phyloP scores from a whole-genome alignment of 2,329 filamentous ascomycete genomes.

The Diaporthe capsici region DNA sequence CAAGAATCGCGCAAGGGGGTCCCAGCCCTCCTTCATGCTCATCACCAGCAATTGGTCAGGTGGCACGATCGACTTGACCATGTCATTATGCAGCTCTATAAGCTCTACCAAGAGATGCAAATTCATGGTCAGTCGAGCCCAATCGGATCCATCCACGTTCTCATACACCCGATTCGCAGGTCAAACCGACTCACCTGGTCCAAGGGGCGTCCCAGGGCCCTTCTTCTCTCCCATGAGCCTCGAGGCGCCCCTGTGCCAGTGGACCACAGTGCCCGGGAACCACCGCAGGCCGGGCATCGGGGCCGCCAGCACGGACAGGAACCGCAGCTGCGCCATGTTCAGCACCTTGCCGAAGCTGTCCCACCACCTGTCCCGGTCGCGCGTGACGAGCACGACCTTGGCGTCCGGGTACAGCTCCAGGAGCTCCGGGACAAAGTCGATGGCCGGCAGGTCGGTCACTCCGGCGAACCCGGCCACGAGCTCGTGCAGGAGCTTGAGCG shows the following conservation, averaged over 20 bases:
- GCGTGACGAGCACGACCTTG: constrained; percentile 55
- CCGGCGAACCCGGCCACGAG: constrained; percentile 56
- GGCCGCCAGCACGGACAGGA: constrained; percentile 16
- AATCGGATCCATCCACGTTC: background rate
- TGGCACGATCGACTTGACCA: constrained; percentile 22
- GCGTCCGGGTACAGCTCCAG: constrained; percentile 60
- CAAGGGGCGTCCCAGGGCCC: background rate
- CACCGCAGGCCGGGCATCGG: constrained; percentile 34
- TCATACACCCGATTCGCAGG: background rate
- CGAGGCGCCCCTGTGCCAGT: background rate
- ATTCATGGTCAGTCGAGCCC: background rate
- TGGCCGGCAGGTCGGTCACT: constrained; percentile 56
- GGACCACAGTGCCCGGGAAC: background rate
- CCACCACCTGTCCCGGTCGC: constrained; percentile 50
- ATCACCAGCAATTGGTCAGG: constrained; percentile 28
- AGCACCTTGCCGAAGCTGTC: constrained; percentile 43
- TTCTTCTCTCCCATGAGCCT: constrained; percentile 17
- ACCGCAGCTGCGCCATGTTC: constrained; percentile 2
- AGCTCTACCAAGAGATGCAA: background rate
- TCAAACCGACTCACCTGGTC: constrained; percentile 13
- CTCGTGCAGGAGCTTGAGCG: constrained; percentile 45
- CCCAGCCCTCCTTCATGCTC: constrained; percentile 30
- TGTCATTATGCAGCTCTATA: constrained; percentile 30
- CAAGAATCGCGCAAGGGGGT: constrained; percentile 25
- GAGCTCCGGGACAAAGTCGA: constrained; percentile 57